Conservation (phyloP, 352 stramenopile species). For the Pythium apleroticum region DNA sequence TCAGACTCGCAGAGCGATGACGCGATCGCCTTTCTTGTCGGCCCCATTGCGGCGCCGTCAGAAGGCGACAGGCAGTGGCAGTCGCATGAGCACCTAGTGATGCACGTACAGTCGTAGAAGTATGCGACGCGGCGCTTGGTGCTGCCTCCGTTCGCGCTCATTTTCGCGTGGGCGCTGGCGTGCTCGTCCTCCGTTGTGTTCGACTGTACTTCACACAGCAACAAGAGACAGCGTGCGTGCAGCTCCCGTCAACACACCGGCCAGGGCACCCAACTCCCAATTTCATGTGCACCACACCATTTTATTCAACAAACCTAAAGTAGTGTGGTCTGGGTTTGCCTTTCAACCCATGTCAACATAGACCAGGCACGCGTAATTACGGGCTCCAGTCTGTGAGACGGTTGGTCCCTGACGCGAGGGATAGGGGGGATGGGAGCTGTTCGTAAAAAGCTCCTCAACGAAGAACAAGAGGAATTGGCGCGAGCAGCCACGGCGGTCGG, state of each 20-base stretch:
- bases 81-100: neutral
- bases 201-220: conserved; percentile 23
- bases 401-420: conserved; percentile 12
- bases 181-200: conserved; percentile 17
- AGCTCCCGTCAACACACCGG: conserved; percentile 3
- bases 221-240: conserved; percentile 20
- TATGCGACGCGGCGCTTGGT: conserved; percentile 86
- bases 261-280: too few relatives aligned
- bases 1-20: neutral
- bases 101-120: conserved; percentile 82
- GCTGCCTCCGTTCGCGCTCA: conserved; percentile 23
- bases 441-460: conserved; percentile 22
- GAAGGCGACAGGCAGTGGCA: neutral
- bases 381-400: conserved; percentile 1
- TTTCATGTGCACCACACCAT: conserved; percentile 20
- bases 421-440: conserved; percentile 17
- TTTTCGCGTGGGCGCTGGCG: neutral
- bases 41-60: too few relatives aligned
- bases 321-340: conserved; percentile 7
- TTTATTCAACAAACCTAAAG: neutral
- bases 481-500: neutral
- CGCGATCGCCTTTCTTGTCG: neutral
- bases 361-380: conserved; percentile 22
- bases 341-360: conserved; percentile 24
- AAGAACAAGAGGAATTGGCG: conserved; percentile 6